Conservation (phyloP, 441 rosid species). For the Jatropha multifida region DNA sequence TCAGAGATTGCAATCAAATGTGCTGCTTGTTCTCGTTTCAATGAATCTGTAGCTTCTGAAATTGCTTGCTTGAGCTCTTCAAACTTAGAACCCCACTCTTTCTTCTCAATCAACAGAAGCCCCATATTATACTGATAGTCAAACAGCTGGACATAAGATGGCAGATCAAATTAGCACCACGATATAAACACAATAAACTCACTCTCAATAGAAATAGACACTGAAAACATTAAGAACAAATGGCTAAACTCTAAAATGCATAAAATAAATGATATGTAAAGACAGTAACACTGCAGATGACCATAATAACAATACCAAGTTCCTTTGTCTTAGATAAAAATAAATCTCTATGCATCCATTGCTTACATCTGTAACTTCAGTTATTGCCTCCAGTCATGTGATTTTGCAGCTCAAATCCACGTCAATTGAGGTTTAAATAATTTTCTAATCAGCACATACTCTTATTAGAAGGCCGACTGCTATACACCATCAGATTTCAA, state of each 20-base stretch:
- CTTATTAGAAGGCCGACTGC: not conserved
- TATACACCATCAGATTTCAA: too few species aligned
- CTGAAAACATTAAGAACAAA: not conserved
- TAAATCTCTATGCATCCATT: not conserved
- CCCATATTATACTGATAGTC: slow-evolving; percentile 97
- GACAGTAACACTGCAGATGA: not conserved
- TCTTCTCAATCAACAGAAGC: slow-evolving; percentile 85
- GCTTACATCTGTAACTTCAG: not conserved
- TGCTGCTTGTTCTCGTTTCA: slow-evolving; percentile 70
- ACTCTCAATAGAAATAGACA: not conserved
- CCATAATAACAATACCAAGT: not conserved
- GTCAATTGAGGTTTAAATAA: not conserved
- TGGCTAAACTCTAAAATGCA: not conserved
- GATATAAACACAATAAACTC: not conserved
- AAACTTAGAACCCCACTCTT: slow-evolving; percentile 73
- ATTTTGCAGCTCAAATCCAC: not conserved
- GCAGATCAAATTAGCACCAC: slow-evolving; percentile 5
- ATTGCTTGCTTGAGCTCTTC: slow-evolving; percentile 62
- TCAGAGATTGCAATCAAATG: slow-evolving; percentile 68
- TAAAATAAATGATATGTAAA: not conserved
- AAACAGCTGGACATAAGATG: slow-evolving; percentile 60
- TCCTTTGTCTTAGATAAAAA: not conserved
- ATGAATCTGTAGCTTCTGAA: slow-evolving; percentile 54
- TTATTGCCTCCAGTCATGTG: not conserved
- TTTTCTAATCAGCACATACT: not conserved